Evolutionary conservation across 2,329 filamentous ascomycete genomes (phyloP).

Genomic region (Aaosphaeria arxii): DNA sequence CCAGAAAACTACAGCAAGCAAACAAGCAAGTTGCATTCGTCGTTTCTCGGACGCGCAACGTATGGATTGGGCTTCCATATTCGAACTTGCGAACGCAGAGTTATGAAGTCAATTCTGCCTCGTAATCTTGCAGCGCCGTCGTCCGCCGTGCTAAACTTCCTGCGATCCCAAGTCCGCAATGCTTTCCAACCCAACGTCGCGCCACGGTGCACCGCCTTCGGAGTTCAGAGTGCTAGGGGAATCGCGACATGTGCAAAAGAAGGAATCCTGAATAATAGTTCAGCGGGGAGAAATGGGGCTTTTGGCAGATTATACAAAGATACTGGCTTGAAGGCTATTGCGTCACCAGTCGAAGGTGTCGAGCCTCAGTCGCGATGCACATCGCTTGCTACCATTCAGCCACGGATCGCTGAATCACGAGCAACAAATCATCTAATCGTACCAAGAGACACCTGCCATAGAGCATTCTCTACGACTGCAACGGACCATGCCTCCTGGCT

Average conservation of each 20-base stretch:
- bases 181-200: conserved; percentile 22
- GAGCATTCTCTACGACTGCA: conserved; percentile 16
- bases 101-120: conserved; percentile 35
- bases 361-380: neutral
- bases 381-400: neutral
- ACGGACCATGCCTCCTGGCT: conserved; percentile 16
- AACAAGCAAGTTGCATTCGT: too few relatives aligned
- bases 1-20: neutral
- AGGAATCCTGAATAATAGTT: neutral
- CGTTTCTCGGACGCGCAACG: conserved; percentile 1
- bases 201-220: conserved; percentile 19
- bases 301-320: neutral
- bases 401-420: neutral
- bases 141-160: conserved; percentile 36
- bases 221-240: conserved; percentile 14
- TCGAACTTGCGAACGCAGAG: conserved; percentile 20
- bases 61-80: conserved; percentile 26
- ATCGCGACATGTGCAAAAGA: conserved; percentile 6
- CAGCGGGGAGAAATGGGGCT: neutral
- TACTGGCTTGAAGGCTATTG: neutral
- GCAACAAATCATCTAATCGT: neutral
- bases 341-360: neutral
- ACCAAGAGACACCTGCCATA: neutral
- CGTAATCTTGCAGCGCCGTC: conserved; percentile 29
- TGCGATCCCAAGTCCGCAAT: conserved; percentile 30